Evolutionary conservation across 768 basidiomycete genomes (phyloP), one percentile per base, ranked within the genome.

Genomic region (Xerocomellus intermedius): DNA sequence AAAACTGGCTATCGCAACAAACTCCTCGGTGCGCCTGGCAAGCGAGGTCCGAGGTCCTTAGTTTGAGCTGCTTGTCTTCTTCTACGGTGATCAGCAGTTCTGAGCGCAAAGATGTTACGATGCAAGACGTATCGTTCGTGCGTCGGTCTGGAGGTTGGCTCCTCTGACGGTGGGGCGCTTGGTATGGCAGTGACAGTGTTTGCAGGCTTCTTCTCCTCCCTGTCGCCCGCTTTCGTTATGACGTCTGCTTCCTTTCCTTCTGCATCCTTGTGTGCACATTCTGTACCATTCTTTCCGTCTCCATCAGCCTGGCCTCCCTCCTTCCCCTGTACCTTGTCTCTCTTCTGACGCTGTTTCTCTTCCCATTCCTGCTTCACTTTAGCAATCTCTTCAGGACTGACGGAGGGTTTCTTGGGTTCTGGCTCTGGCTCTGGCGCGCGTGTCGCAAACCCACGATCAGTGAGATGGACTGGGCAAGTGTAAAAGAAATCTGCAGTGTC

Each of bases 401-500:
- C 64, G 1, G 72, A 66, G 19, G 59, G 65, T 42, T 71, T 69
- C 55, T 71, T 71, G 52, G 62, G 36, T 54, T 76, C 65, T 67
- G 65, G 71, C 65, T 76, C 65, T 67, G 65, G 71, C 74, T 80
- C 62, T 45, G 69, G 73, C 47, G 83, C 71, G 42, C 74, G 73
- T 10, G 74, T 80, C 8, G 88, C 85, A 71, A 97, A 96, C 21
- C 84, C 91, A 26, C 75, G 73, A 68, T 98, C 94, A 7, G 76
- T 74, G 52, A 97, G 81, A 73, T 98, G 95, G n/a, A 73, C 70
- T 1, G 83, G 79, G 66, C 95, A 98, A 0, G 84, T 80, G 69
- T 96, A 97, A 32, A 98, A 52, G 68, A 94, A 97, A 71, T 97
- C 95, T 12, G 82, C 75, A 9, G 88, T 85, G 65, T 90, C 84